phyloP scores from a whole-genome alignment of 192 early-diverging fungal genomes.

The Coemansia sp. region DNA sequence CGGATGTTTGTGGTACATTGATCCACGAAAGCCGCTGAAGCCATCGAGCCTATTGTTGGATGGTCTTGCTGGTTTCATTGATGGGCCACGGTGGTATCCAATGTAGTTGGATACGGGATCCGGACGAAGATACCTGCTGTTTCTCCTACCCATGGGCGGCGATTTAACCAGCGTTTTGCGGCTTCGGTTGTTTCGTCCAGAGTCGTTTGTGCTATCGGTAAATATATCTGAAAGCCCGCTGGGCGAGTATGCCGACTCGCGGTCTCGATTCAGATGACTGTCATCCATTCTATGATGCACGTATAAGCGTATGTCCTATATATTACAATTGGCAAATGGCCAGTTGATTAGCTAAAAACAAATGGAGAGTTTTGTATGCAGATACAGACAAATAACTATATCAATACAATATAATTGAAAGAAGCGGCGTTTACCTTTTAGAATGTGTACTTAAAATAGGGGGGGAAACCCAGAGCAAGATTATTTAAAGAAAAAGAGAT shows the following conservation, averaged over 20 bases:
- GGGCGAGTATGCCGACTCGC: constrained; percentile 14
- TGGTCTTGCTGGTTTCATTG: constrained; percentile 7
- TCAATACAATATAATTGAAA: not conserved
- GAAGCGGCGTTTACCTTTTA: not conserved
- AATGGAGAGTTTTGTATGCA: not conserved
- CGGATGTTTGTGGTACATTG: constrained; percentile 9
- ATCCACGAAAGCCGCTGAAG: constrained; percentile 5
- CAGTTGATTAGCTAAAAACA: not conserved
- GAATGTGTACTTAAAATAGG: not conserved
- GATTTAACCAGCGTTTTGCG: constrained; percentile 12
- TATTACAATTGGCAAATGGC: not conserved
- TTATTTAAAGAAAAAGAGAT: not conserved
- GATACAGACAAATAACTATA: not conserved
- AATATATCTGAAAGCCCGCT: constrained; percentile 12
- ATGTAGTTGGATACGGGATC: constrained; percentile 27
- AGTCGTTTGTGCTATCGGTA: not conserved
- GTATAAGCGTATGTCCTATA: not conserved
- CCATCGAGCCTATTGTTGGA: not conserved
- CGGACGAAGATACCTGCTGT: constrained; percentile 12
- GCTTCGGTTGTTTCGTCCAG: constrained; percentile 6
- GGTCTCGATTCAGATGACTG: constrained; percentile 9
- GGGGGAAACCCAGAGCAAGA: not conserved
- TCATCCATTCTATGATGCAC: not conserved
- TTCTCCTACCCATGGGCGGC: constrained; percentile 18
- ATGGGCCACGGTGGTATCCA: constrained; percentile 25